Evolutionary conservation across 371 early-diverging fungal species (phyloP), one percentile per base, ranked within the genome.

Genomic region (Globomyces sp.): DNA sequence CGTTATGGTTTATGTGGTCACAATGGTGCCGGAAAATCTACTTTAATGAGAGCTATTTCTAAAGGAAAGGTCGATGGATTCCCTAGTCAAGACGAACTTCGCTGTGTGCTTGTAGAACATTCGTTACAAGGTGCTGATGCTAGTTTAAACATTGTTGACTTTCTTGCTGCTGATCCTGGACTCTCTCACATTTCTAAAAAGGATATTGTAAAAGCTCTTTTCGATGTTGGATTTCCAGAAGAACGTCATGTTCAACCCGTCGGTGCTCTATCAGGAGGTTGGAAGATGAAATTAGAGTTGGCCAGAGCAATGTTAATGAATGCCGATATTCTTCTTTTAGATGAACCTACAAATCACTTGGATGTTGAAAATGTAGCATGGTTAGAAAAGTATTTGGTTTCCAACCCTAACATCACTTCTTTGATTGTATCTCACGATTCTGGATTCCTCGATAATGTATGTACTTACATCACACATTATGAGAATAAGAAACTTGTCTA

Each of bases 341-440:
- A 94, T 77, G 95, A 94, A 78, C 95, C 95, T 4, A 94, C 94
- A 49, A 92, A 94, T 79, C 93, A 92, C 78, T 80, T 94, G 86
- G 93, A 94, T 76, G 88, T 85, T 48, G 79, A 75, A 63, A 90
- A 91, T 74, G 87, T 90, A 61, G 85, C 84, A 41, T 94, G 91
- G 92, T 77, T 94, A 37, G 90, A 91, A 71, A 84, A 90, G 72
- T 90, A 90, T 71, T 83, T 93, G 39, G 77, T 80, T 65, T 79
- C 83, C 59, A 82, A 86, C 65, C 83, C 84, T 63, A 84, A 88
- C 60, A 83, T 90, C 59, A 92, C 93, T 10, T 86, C 83, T 58
- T 81, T 95, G 74, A 87, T 95, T 64, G 92, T 93, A 11, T 93
- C 93, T 44, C 93, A 95, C 84, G 93, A 93, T 82, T 89, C 89